Base-by-base conservation (phyloP, 495 filamentous ascomycete species). In the Trichoderma virens region DNA sequence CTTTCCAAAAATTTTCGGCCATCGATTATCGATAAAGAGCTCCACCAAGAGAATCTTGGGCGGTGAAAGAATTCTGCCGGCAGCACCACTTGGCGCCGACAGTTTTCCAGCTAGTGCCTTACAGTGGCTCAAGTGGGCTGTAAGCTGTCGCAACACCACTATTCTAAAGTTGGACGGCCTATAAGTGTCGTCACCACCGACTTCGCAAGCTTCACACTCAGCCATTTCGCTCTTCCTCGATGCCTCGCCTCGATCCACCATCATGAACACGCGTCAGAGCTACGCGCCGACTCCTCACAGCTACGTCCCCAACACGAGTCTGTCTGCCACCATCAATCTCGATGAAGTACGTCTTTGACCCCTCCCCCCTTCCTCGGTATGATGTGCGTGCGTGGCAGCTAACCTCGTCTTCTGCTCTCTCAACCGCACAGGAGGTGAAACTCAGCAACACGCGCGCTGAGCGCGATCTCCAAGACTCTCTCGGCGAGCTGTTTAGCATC, bases 401-500 rank as follows among this genome's bases (percentile, higher is more conserved):
- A 16, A 20, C 28, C 23, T 45, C 43, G 34, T 45, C 25, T 31
- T 28, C 60, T 54, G 59, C 32, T 35, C 32, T 34, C 32, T 14
- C 14, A 3, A 9, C 34, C 28, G 18, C 54, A 27, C 64, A 97
- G 88, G 95, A 99, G 83, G 91, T 97, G 65, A 96, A 95, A 77
- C 84, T 99, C 56, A 82, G 90, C 60, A 86, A 89, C 6, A 95
- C 87, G 28, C 85, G 90, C 60, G 87, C 88, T 32, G 91, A 97
- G 75, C 86, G 93, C 30, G 93, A 98, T 71, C 85, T 98, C 4
- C 90, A 96, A 77, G 94, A 97, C 71, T 97, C 94, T 2, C 84
- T 99, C 13, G 94, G 93, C 60, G 94, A 99, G 71, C 88, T 99
- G 60, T 98, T 98, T 77, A 95, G 92, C 77, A 97, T 99, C 65